These are phyloP conservation scores for Bromus sterilis DNA, from an alignment of 176 grass and related monocot genomes.

Conservation along the genomic window DNA sequence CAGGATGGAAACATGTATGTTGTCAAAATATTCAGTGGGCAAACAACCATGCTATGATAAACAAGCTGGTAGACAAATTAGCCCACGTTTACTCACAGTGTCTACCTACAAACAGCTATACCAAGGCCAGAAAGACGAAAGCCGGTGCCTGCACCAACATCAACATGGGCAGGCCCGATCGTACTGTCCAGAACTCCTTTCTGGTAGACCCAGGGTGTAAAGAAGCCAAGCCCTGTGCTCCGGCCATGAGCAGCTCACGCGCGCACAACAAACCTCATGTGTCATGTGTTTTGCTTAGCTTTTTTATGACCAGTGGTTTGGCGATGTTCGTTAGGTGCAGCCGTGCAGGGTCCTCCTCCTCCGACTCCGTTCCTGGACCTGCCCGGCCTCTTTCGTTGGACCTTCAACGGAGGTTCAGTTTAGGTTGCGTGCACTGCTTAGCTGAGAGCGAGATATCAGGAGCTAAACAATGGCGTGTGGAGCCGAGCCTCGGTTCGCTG, in stretches of 20 bases:
- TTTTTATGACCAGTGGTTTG: not conserved
- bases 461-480: not conserved
- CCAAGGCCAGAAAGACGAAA: not conserved
- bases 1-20: no score
- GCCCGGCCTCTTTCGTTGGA: not conserved
- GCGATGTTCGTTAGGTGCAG: constrained; percentile 11
- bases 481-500: not conserved
- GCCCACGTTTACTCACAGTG: no score
- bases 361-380: not conserved
- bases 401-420: constrained; percentile 2
- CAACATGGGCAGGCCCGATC: not conserved
- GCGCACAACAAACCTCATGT: not conserved
- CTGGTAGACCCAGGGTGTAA: not conserved
- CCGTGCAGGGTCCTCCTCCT: not conserved
- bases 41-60: no score
- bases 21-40: no score
- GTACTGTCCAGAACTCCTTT: not conserved
- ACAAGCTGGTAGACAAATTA: not conserved
- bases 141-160: constrained; percentile 11
- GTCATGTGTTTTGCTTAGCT: not conserved
- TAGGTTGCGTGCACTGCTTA: not conserved
- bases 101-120: not conserved
- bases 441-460: not conserved
- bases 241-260: not conserved
- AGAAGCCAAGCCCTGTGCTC: not conserved